These are phyloP conservation scores for Naganishia kalamii DNA, from an alignment of 768 basidiomycete species.

Conservation along the genomic window DNA sequence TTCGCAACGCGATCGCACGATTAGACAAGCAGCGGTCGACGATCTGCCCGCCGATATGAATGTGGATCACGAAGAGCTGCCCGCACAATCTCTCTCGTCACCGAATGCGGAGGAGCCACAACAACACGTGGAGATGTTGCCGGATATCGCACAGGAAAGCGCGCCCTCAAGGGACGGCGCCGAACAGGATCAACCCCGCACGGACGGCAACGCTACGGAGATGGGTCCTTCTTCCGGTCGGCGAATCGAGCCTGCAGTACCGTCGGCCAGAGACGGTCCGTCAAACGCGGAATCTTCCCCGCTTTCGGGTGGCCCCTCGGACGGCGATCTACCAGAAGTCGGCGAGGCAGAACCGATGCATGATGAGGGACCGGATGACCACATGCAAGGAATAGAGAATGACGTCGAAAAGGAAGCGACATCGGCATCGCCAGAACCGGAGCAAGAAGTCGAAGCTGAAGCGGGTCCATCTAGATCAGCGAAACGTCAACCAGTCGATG, in stretches of 20 bases:
- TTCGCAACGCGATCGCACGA: constrained; percentile 3
- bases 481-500: not conserved
- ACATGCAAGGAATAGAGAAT: too few relatives aligned
- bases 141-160: not conserved
- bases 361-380: too few relatives aligned
- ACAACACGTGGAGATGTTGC: not conserved
- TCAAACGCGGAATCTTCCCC: not conserved
- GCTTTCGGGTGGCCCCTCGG: not conserved
- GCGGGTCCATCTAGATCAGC: not conserved
- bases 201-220: not conserved
- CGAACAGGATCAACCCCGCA: not conserved
- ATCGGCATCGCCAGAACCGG: not conserved
- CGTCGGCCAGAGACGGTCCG: not conserved
- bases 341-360: too few relatives aligned
- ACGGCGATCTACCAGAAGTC: too few relatives aligned
- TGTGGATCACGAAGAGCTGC: not conserved
- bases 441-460: not conserved
- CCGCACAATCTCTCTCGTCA: not conserved
- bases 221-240: not conserved
- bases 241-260: not conserved
- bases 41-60: not conserved
- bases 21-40: not conserved
- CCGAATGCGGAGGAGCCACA: not conserved
- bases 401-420: too few relatives aligned
- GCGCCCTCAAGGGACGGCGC: too few relatives aligned